Evolutionary conservation across 176 grass and related monocot species (phyloP), one percentile per base, ranked within the genome.

Genomic region (Elaeis guineensis): DNA sequence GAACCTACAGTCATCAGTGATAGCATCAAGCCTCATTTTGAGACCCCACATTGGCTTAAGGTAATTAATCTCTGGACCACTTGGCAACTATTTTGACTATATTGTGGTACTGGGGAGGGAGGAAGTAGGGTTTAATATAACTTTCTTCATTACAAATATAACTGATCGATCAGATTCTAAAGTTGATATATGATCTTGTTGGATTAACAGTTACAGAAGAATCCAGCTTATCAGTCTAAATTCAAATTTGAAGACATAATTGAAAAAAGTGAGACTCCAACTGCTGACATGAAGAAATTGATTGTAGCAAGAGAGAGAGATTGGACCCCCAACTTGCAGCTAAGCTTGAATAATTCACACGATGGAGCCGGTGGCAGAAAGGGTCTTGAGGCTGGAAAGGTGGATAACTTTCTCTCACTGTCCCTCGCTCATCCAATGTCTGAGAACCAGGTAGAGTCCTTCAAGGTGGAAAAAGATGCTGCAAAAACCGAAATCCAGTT

Each of bases 351-450:
- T 11, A 63, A 69, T 50, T 32, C 5, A 49, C 25, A 61, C 26
- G 52, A 67, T 26, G 50, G 14, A 0, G 44, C 11, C 4, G 29
- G 62, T 57, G 65, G 59, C 24, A 85, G 73, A 64, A 66, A 50
- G 58, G 85, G 75, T 49, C 21, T 16, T 16, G 16, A 51, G 17
- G 51, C 25, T 19, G 70, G 58, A 54, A 57, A 82, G 71, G 59
- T 72, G 32, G 63, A 83, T 62, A 53, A 49, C 44, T 72, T 64
- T 69, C 71, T 92, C 61, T 85, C 78, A 0, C 80, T 97, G 52
- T 83, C 93, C 0, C 84, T 92, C 51, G 80, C 81, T 11, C 67
- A 76, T 5, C 66, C 84, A 16, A 53, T 74, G 63, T 51, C 67
- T 19, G 52, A 29, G 32, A 55, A 62, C 15, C 63, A 29, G 19